These are phyloP conservation scores for Heliosperma pusillum DNA, from an alignment of 148 eudicot genomes.

Conservation along the genomic window DNA sequence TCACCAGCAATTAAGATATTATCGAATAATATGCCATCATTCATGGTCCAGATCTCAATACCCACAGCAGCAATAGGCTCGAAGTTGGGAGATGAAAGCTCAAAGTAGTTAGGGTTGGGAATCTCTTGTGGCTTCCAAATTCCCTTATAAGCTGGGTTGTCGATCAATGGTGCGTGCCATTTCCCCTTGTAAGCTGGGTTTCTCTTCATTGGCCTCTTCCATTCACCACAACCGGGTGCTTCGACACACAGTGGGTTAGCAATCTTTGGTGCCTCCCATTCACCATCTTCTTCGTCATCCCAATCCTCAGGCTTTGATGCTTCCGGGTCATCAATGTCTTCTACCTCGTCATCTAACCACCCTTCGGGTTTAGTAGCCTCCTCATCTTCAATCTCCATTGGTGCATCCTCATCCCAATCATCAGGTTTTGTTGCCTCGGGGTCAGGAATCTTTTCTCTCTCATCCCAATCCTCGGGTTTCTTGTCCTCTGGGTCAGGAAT, in stretches of 20 bases:
- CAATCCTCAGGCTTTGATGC: slow-evolving; percentile 94
- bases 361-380: slow-evolving; percentile 96
- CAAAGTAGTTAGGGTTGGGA: slow-evolving; percentile 80
- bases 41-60: slow-evolving; percentile 97
- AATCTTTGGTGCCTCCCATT: slow-evolving; percentile 94
- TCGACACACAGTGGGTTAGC: slow-evolving; percentile 79
- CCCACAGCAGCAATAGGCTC: slow-evolving; percentile 96
- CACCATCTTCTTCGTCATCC: slow-evolving; percentile 99
- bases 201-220: slow-evolving; percentile 80
- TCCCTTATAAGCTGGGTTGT: slow-evolving; percentile 90
- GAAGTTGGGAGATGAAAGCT: slow-evolving; percentile 70
- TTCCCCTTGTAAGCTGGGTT: slow-evolving; percentile 95
- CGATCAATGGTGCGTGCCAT: slow-evolving; percentile 79
- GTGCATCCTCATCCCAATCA: slow-evolving; percentile 99
- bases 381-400: slow-evolving; percentile 83
- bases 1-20: slow-evolving; percentile 72
- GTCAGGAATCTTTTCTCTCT: slow-evolving; percentile 73
- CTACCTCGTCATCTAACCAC: slow-evolving; percentile 96
- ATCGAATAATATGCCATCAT: slow-evolving; percentile 89
- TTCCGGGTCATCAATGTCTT: slow-evolving; percentile 90
- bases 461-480: slow-evolving; percentile 96
- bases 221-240: slow-evolving; percentile 97
- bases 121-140: slow-evolving; percentile 88
- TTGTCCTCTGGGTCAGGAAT: slow-evolving; percentile 90
- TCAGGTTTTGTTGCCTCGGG: slow-evolving; percentile 72